Evolutionary conservation across 306 rosid genomes (phyloP), one percentile per base, ranked within the genome.

Genomic region (Myrica gale): DNA sequence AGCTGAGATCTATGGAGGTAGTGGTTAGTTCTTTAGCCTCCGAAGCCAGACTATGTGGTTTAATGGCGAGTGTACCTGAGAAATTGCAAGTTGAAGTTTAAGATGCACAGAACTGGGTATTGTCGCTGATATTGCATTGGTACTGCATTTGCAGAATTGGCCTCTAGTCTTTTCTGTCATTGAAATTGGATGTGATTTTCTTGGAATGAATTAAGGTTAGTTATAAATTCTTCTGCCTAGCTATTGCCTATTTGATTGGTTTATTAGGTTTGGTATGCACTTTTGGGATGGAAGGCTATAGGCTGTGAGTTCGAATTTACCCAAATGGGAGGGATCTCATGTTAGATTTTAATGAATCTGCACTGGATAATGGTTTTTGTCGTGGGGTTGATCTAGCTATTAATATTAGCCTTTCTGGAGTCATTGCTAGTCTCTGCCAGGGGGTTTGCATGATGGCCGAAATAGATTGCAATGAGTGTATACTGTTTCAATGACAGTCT

Each of bases 11-110:
- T 4, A 76, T 89, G 71, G 90, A 74, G 74, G 83, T 23, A 68
- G 11, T 82, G 69, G 69, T 88, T 69, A 73, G 73, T 67, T 85
- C 89, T 79, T 84, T 89, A 69, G 78, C 95, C 75, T 71, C 77
- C 46, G 95, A 92, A 79, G 85, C 95, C 50, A 92, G 85, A 81
- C 10, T 77, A 45, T 88, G 90, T 69, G 82, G 89, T 75, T 60
- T 72, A 69, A 76, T 89, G 77, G 83, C 88, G 52, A 84, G 45
- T 77, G 87, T 85, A 41, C 87, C 73, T 10, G 89, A 84, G 56
- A 94, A 80, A 41, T 75, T 90, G 79, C 84, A 74, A 80, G 78
- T 54, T 17, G 78, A 88, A 79, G 81, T 61, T 72, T 66, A 71
- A 65, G 55, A 69, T 60, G 77, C 76, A 45, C 55, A 65, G 74